Evolutionary conservation across 352 stramenopile species (phyloP), one percentile per base, ranked within the genome.

Genomic region (Pythium rishiriense): DNA sequence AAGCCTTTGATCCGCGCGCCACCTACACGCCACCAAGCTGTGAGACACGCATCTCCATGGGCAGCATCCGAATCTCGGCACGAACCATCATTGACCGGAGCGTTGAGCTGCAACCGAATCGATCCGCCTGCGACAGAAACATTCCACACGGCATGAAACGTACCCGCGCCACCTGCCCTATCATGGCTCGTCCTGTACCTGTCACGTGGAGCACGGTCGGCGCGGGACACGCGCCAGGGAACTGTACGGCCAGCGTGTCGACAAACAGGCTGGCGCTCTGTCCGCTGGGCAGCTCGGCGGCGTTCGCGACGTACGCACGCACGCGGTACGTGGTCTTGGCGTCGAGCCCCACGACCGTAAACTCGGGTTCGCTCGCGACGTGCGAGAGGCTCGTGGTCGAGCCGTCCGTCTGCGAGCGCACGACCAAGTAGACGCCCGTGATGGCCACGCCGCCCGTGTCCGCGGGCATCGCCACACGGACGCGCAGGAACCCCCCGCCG

Each of bases 1-100:
- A 83, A 91, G 19, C 78, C 75, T 47, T 57, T 70, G 28, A 91
- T 85, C 7, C 66, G 59, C 42, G 70, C 74, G 14, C 79, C 81
- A 55, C 81, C 81, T 87, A 57, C 28, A 59, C 37, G 35, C 6
- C 6, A 66, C 47, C 25, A 43, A 22, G 17, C 19, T 17, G 33
- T 3, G 33, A 15, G 17, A 12, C 17, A 14, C 21, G 25, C 33
- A 59, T 28, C 22, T 21, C 14, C 43, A 35, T n/a, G 19, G 29
- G 47, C 19, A 17, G n/a, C n/a, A n/a, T n/a, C n/a, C n/a, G n/a
- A n/a, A n/a, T n/a, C n/a, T n/a, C 3, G 4, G 41, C 8, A 59
- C 59, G 19, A 70, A 84, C 78, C 78, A 25, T 76, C 62, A 64
- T 88, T 70, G 24, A 70, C 43, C 35, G 79, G 76, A 25, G 73